These are phyloP conservation scores for Hypoxylon trugodes DNA, from an alignment of 495 filamentous ascomycete genomes.

Conservation along the genomic window DNA sequence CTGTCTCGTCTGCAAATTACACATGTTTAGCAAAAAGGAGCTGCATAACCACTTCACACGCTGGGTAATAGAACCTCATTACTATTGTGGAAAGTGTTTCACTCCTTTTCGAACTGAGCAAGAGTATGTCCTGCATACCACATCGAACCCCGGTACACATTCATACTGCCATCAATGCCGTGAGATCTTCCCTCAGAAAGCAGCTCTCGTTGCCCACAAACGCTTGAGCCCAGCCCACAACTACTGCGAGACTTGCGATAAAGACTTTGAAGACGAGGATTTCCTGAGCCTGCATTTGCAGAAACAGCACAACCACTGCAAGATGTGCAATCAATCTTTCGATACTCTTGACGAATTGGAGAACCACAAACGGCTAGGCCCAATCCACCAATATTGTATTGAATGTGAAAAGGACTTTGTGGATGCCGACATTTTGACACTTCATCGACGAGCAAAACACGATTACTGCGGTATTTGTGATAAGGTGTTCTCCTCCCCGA, in stretches of 20 bases:
- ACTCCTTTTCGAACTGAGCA: too few species aligned
- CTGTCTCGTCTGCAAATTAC: not conserved
- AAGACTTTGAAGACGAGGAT: not conserved
- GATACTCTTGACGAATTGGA: not conserved
- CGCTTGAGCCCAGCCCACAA: not conserved
- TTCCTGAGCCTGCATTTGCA: not conserved
- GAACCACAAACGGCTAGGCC: not conserved
- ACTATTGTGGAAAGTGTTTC: too few species aligned
- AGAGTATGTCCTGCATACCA: not conserved
- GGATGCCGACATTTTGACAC: not conserved
- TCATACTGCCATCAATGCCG: not conserved
- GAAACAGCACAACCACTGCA: slow-evolving; percentile 3
- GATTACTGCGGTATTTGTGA: not conserved
- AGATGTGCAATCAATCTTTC: not conserved
- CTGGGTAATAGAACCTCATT: too few species aligned
- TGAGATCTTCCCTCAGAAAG: not conserved
- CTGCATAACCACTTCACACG: not conserved
- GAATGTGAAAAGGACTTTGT: slow-evolving; percentile 1
- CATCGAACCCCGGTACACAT: not conserved
- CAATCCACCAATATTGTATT: not conserved
- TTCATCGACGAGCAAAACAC: not conserved
- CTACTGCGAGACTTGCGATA: not conserved
- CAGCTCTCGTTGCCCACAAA: not conserved
- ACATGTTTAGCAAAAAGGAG: not conserved
- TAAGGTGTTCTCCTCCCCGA: not conserved